Evolutionary conservation across 805 yeast genomes (phyloP).

Genomic region (Zygotorulaspora chibaensis): DNA sequence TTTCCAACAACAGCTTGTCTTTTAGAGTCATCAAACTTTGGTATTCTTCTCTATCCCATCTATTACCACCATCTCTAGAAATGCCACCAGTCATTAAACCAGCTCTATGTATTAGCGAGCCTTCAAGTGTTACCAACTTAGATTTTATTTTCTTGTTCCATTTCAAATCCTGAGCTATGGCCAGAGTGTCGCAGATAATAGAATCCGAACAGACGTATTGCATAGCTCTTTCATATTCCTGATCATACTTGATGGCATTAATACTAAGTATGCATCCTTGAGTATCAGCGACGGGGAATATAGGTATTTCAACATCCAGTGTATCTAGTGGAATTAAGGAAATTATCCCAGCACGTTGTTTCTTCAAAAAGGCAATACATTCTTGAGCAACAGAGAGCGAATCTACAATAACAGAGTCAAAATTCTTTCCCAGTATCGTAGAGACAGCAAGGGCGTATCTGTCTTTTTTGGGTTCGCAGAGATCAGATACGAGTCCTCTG

Average conservation of each 20-base stretch:
- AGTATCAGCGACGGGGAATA: slow-evolving; percentile 19
- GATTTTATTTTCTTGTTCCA: slow-evolving; percentile 58
- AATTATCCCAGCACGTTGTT: slow-evolving; percentile 79
- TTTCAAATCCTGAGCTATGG: slow-evolving; percentile 63
- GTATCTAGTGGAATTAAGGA: slow-evolving; percentile 87
- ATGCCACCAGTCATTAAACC: slow-evolving; percentile 93
- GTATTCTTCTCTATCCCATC: slow-evolving; percentile 74
- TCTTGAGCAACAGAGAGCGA: slow-evolving; percentile 60
- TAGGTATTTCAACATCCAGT: slow-evolving; percentile 64
- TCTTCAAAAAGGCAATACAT: slow-evolving; percentile 75
- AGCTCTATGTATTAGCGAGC: slow-evolving; percentile 76
- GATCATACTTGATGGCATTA: slow-evolving; percentile 71
- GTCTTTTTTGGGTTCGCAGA: slow-evolving; percentile 70
- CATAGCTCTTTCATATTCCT: slow-evolving; percentile 67
- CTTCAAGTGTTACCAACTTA: slow-evolving; percentile 77
- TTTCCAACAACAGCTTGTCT: slow-evolving; percentile 45
- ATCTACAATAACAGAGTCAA: slow-evolving; percentile 84
- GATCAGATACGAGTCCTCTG: slow-evolving; percentile 71
- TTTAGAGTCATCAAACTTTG: slow-evolving; percentile 47
- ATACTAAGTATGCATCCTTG: slow-evolving; percentile 42
- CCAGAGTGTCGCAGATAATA: slow-evolving; percentile 67
- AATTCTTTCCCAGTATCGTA: slow-evolving; percentile 70
- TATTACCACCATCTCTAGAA: slow-evolving; percentile 42
- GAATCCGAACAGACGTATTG: slow-evolving; percentile 77
- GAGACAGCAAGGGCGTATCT: slow-evolving; percentile 71